Evolutionary conservation across 192 early-diverging fungal genomes (phyloP).

Genomic region (Neocallimastix lanati): DNA sequence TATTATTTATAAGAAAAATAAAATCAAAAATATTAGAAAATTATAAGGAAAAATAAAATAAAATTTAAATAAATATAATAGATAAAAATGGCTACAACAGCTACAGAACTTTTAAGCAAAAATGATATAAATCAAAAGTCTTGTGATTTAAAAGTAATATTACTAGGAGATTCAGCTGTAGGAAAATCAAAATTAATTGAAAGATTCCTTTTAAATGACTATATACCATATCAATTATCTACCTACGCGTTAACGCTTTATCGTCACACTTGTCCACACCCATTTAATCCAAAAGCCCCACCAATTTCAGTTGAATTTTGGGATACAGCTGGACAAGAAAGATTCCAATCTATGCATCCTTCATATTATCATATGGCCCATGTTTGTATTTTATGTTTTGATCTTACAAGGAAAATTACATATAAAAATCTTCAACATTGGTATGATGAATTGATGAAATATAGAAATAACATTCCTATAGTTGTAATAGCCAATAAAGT

Average conservation of each 20-base stretch:
- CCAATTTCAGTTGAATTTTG: constrained; percentile 1
- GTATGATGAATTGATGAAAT: constrained; percentile 23
- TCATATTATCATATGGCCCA: constrained; percentile 33
- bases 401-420: constrained; percentile 40
- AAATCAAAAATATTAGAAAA: background rate
- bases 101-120: background rate
- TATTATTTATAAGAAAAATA: no score
- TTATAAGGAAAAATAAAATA: background rate
- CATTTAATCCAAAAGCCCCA: constrained; percentile 2
- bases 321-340: constrained; percentile 43
- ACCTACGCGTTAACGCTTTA: constrained; percentile 37
- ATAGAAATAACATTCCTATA: constrained; percentile 18
- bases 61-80: background rate
- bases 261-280: constrained; percentile 16
- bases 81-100: background rate
- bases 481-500: constrained; percentile 43
- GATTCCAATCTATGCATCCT: constrained; percentile 33
- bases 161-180: constrained; percentile 39
- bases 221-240: constrained; percentile 26
- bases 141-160: constrained; percentile 19
- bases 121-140: background rate
- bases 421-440: constrained; percentile 36
- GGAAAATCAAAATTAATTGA: constrained; percentile 42
- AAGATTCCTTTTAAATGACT: constrained; percentile 32
- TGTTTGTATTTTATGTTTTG: constrained; percentile 13